Percentiles rank a stretch among this genome's conserved stretches.
Conservation (phyloP, 139 green algal species). For the Picochlorum sp. region DNA sequence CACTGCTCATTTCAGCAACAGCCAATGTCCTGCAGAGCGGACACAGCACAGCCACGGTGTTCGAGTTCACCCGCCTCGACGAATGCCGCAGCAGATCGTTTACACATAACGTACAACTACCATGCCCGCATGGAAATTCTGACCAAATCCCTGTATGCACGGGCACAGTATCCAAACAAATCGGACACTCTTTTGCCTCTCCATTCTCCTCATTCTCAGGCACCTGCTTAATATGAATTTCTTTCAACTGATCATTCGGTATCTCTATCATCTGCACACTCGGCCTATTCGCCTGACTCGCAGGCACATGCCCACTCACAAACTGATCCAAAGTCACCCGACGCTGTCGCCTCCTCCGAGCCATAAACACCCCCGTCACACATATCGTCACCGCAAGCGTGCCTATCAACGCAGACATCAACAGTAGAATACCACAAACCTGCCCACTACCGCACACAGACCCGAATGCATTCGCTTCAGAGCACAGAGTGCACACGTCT, state of each 20-base stretch:
- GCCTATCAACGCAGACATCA: conserved; percentile 11
- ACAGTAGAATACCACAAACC: conserved; percentile 5
- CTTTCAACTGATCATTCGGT: background rate
- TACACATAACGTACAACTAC: conserved; percentile 9
- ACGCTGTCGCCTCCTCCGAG: background rate
- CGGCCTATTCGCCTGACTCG: background rate
- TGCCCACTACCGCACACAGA: conserved; percentile 3
- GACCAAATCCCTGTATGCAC: conserved; percentile 4
- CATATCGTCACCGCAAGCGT: background rate
- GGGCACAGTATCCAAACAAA: conserved; percentile 14
- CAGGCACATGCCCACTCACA: background rate
- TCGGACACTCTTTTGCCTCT: conserved; percentile 14
- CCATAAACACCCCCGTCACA: background rate
- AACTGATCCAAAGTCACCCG: background rate
- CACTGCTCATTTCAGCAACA: background rate
- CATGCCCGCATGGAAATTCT: conserved; percentile 20
- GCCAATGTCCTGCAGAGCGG: conserved; percentile 8
- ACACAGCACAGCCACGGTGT: background rate
- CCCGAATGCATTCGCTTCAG: background rate
- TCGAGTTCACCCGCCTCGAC: conserved; percentile 4
- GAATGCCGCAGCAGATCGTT: conserved; percentile 13
- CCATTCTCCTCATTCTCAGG: background rate
- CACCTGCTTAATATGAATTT: background rate
- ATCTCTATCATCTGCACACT: background rate
- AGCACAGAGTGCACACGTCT: too few relatives aligned